Conservation (phyloP, 257 asterid species). For the Solanum sitiens region DNA sequence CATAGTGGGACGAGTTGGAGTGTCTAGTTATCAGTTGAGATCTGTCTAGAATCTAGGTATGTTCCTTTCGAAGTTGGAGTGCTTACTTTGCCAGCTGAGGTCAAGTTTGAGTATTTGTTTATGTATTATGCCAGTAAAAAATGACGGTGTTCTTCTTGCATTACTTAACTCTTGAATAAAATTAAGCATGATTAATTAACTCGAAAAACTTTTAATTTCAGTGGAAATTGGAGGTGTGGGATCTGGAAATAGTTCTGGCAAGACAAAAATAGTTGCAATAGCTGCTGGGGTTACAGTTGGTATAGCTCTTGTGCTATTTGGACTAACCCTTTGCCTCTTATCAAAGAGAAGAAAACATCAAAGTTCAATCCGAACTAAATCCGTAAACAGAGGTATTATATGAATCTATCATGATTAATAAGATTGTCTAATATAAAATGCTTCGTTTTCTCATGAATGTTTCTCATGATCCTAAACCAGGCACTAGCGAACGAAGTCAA, state of each 20-base stretch:
- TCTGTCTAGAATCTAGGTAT: not conserved
- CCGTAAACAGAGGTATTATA: constrained; percentile 16
- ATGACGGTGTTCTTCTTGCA: not conserved
- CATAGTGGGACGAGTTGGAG: not conserved
- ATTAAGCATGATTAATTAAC: not conserved
- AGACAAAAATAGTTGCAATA: constrained; percentile 7
- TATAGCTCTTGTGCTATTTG: constrained; percentile 19
- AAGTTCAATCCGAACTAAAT: not conserved
- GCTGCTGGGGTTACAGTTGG: constrained; percentile 32
- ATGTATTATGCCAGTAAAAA: not conserved
- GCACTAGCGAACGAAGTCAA: constrained; percentile 53
- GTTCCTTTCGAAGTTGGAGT: not conserved
- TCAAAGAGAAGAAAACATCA: constrained; percentile 32
- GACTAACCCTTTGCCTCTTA: constrained; percentile 14
- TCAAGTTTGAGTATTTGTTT: not conserved
- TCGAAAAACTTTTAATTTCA: not conserved
- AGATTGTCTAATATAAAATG: not conserved
- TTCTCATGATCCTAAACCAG: constrained; percentile 14
- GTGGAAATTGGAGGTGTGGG: constrained; percentile 19
- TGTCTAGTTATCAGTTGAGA: not conserved
- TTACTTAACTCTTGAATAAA: not conserved
- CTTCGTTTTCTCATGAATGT: not conserved
- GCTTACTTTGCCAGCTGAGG: not conserved
- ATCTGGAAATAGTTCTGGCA: constrained; percentile 21
- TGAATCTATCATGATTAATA: not conserved